A percentile compares a stretch with the other conserved stretches of the same genome.
These are phyloP conservation scores for Aspergillus sclerotiicarbonarius DNA, from an alignment of 495 filamentous ascomycete genomes.

Conservation along the genomic window DNA sequence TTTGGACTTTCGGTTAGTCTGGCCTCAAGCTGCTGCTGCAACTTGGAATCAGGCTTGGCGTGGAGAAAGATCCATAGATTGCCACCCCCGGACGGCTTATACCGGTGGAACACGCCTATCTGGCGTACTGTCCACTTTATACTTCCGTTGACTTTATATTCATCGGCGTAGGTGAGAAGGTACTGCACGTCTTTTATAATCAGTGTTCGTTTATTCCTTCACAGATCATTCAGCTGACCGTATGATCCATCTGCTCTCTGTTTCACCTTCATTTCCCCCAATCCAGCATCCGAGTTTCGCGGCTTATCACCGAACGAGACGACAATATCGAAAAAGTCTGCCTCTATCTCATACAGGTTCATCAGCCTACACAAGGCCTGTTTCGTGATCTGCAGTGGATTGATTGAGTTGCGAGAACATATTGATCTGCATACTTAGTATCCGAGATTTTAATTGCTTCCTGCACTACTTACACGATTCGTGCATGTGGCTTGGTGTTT, in stretches of 20 bases:
- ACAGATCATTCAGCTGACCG: conserved; percentile 1
- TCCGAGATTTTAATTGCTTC: too few relatives aligned
- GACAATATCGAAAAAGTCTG: conserved; percentile 11
- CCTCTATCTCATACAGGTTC: conserved; percentile 11
- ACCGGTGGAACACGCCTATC: conserved; percentile 18
- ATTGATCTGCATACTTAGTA: conserved; percentile 11
- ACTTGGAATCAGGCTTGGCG: conserved; percentile 8
- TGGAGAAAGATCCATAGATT: conserved; percentile 23
- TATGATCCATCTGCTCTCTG: conserved; percentile 15
- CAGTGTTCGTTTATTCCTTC: not conserved
- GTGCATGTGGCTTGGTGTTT: conserved; percentile 7
- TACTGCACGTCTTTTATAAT: conserved; percentile 16
- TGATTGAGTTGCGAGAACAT: conserved; percentile 10
- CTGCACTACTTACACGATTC: conserved; percentile 10
- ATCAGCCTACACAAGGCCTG: conserved; percentile 9
- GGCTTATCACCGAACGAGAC: conserved; percentile 23
- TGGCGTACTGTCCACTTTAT: conserved; percentile 20
- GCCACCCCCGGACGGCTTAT: conserved; percentile 9
- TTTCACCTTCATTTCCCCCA: conserved; percentile 15
- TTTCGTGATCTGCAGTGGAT: conserved; percentile 15
- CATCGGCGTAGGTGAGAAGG: conserved; percentile 13
- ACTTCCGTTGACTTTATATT: not conserved
- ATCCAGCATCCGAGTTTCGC: conserved; percentile 17
- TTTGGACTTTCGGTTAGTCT: not conserved
- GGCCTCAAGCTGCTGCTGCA: conserved; percentile 10